These are phyloP conservation scores for Rosa chinensis DNA, from an alignment of 306 rosid species.

Conservation along the genomic window DNA sequence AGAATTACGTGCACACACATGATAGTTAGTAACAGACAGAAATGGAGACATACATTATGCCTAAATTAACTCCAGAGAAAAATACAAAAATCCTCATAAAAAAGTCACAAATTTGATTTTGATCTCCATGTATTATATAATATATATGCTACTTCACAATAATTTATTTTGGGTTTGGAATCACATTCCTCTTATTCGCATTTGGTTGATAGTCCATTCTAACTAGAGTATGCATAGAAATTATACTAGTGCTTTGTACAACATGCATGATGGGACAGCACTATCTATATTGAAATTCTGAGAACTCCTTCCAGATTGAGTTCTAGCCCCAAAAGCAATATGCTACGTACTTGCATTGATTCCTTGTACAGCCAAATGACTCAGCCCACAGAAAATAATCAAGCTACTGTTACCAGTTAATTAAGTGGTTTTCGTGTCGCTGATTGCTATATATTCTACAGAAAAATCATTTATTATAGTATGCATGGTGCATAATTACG, in stretches of 20 bases:
- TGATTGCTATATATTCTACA: neutral
- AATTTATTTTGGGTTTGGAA: neutral
- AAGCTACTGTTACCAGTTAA: neutral
- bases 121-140: neutral
- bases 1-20: no score
- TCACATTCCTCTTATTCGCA: neutral
- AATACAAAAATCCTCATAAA: neutral
- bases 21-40: no score
- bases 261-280: constrained; percentile 6
- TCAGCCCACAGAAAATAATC: neutral
- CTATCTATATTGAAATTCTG: neutral
- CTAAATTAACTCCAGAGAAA: no score
- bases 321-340: constrained; percentile 1
- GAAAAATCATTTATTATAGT: neutral
- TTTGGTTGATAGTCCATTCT: neutral
- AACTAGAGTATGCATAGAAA: neutral
- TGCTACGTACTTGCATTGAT: neutral
- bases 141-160: neutral
- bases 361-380: neutral
- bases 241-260: neutral
- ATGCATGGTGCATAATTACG: neutral
- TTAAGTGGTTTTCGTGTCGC: neutral
- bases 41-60: no score
- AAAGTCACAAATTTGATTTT: neutral
- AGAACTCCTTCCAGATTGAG: neutral